Conservation (phyloP, 2,329 filamentous ascomycete genomes). For the Stylonectria norvegica region DNA sequence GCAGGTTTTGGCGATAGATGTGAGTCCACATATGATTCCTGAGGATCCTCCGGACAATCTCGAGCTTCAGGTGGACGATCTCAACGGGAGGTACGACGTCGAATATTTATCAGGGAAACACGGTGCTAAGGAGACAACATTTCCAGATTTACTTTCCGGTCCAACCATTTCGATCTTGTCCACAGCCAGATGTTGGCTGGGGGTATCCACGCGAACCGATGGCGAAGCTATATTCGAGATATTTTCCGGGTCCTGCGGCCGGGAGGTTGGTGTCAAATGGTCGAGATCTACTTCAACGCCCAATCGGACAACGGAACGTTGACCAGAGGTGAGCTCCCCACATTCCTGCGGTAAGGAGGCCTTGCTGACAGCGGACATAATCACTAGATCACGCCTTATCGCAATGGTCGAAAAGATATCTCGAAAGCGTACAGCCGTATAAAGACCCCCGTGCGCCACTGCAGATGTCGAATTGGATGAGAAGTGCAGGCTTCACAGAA, state of each 20-base stretch:
- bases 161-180: constrained; percentile 75
- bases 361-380: constrained; percentile 9
- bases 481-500: constrained; percentile 62
- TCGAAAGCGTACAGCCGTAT: constrained; percentile 56
- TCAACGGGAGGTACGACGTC: constrained; percentile 56
- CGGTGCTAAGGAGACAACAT: constrained; percentile 5
- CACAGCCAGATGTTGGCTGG: constrained; percentile 71
- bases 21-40: constrained; percentile 66
- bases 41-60: constrained; percentile 63
- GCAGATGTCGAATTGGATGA: constrained; percentile 56
- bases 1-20: constrained; percentile 70
- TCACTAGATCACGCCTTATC: constrained; percentile 60
- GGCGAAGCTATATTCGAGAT: constrained; percentile 73
- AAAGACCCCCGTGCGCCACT: constrained; percentile 66
- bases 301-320: constrained; percentile 84
- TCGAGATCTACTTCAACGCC: constrained; percentile 81
- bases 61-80: constrained; percentile 68
- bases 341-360: background rate
- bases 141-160: constrained; percentile 60
- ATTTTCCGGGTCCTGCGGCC: constrained; percentile 68
- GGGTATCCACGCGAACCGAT: constrained; percentile 69
- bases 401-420: constrained; percentile 64
- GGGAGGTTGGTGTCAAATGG: constrained; percentile 82
- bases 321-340: constrained; percentile 49
- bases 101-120: background rate